Evolutionary conservation across 345 rosid genomes (phyloP), one percentile per base, ranked within the genome.

Genomic region (Kernera saxatilis): DNA sequence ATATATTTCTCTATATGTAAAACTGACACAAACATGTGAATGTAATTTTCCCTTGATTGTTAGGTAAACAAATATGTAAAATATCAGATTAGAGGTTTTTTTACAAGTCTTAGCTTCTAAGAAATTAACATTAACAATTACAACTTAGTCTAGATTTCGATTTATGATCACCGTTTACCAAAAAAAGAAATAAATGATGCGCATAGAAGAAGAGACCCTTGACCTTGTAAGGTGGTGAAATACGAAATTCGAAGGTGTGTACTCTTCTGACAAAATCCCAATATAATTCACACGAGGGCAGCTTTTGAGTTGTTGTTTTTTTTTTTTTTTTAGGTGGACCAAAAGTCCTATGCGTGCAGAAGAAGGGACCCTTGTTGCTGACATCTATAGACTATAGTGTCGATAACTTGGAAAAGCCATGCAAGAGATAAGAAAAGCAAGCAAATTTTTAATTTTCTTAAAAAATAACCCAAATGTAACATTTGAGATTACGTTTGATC

Each of bases 201-300:
- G 54, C 36, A 21, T 51, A 21, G 22, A 39, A 71, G 52, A 51
- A 61, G 49, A 62, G 69, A 50, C 53, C 61, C 62, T 71, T 52
- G 55, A 7, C 43, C 44, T 41, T 43, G 48, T 25, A 46, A 50
- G 41, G 49, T 44, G 57, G 21, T 14, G 41, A 46, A 32, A 46
- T 46, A 74, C 63, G 55, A 56, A 29, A 56, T n/a, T n/a, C 52
- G 71, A 65, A 65, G 59, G 59, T 56, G 65, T 35, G 44, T 37
- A 40, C 43, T 64, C 41, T 55, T 73, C 77, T 73, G 77, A 73
- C 71, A 73, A 56, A 6, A 56, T 65, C 71, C 52, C 77, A 65
- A 73, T 73, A 73, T 57, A 59, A 58, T 74, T 66, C 72, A 67
- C 67, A 74, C 54, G 67, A 49, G 62, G 61, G 73, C 72, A 74